phyloP scores from a whole-genome alignment of 1,284 basidiomycete species.

The Microbotryum silenes-acaulis region DNA sequence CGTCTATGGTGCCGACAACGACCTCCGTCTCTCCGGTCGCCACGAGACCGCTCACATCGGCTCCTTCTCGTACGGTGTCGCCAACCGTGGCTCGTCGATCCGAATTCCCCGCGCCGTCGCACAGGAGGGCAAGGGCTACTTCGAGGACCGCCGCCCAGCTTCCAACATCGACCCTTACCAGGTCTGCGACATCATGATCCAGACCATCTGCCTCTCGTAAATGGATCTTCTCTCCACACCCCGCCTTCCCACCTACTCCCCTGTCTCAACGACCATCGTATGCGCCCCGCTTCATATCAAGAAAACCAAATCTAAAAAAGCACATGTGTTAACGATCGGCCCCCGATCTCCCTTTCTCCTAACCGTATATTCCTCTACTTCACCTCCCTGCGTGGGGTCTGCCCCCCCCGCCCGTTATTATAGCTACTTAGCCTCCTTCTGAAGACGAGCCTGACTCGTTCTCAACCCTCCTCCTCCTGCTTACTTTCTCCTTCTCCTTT shows the following conservation, averaged over 20 bases:
- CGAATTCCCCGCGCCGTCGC: constrained; percentile 45
- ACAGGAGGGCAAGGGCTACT: constrained; percentile 60
- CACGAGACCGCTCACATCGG: constrained; percentile 97
- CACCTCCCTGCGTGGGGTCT: too few species aligned
- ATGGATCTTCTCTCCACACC: neutral
- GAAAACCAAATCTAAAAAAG: too few species aligned
- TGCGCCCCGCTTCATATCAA: too few species aligned
- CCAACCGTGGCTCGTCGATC: constrained; percentile 58
- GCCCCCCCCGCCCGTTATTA: too few species aligned
- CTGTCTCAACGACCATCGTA: too few species aligned
- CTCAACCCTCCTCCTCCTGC: too few species aligned
- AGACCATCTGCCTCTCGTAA: constrained; percentile 59
- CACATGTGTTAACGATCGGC: too few species aligned
- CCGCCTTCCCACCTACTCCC: neutral
- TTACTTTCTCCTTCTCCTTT: too few species aligned
- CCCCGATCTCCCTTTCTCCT: too few species aligned
- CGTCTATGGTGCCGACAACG: constrained; percentile 79
- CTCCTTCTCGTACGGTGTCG: constrained; percentile 70
- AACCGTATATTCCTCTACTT: too few species aligned
- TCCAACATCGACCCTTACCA: constrained; percentile 81
- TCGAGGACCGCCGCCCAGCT: constrained; percentile 80
- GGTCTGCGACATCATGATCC: constrained; percentile 65
- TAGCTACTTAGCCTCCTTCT: too few species aligned
- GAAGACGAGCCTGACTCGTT: too few species aligned
- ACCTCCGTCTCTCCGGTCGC: constrained; percentile 80